Evolutionary conservation across 306 rosid species (phyloP).

Genomic region (Phaseolus lunatus): DNA sequence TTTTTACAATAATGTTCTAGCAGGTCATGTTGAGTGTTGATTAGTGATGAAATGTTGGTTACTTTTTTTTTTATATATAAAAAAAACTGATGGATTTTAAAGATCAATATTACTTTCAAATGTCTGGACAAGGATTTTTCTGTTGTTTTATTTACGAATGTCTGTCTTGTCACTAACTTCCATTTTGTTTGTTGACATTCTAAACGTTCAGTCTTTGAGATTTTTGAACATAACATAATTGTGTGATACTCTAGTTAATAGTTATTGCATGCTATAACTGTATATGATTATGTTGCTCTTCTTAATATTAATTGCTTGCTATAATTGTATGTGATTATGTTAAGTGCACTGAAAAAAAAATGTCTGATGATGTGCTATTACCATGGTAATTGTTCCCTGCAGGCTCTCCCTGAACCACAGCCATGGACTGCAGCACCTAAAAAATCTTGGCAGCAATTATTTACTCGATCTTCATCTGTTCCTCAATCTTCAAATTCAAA

Average conservation of each 20-base stretch:
- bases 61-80: background rate
- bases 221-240: conserved; percentile 3
- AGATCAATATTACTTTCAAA: conserved; percentile 5
- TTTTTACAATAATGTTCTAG: conserved; percentile 7
- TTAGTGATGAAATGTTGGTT: conserved; percentile 17
- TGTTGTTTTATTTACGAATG: conserved; percentile 7
- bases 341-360: background rate
- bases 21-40: conserved; percentile 19
- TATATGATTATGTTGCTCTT: no score
- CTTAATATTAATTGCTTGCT: conserved; percentile 33
- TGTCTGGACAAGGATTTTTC: background rate
- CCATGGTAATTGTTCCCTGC: conserved; percentile 58
- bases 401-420: conserved; percentile 75
- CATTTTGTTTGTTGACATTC: conserved; percentile 5
- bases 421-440: conserved; percentile 72
- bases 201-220: conserved; percentile 6
- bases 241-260: conserved; percentile 30
- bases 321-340: background rate
- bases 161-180: conserved; percentile 17
- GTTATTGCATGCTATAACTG: conserved; percentile 14
- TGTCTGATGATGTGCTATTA: no score
- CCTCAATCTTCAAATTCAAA: conserved; percentile 67
- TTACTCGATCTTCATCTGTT: conserved; percentile 78
- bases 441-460: conserved; percentile 97
- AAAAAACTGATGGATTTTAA: background rate